Conservation (phyloP, 1,284 basidiomycete genomes). For the Ceratobasidium sp. region DNA sequence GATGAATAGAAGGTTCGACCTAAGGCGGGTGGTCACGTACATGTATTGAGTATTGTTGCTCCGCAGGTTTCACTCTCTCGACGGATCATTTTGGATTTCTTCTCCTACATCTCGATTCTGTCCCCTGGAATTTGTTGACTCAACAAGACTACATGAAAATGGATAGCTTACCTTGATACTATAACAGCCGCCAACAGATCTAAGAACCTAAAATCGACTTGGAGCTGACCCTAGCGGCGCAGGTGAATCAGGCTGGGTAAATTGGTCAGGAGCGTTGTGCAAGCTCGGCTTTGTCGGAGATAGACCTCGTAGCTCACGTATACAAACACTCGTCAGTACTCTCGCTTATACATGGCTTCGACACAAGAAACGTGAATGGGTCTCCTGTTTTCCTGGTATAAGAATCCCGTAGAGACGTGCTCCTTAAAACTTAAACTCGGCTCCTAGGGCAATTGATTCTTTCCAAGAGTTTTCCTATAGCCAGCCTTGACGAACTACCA, state of each 20-base stretch:
- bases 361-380: not conserved
- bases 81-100: not conserved
- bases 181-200: not conserved
- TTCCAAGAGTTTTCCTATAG: not conserved
- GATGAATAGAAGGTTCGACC: no score
- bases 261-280: no score
- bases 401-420: no score
- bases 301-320: not conserved
- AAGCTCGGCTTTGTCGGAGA: no score
- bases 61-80: not conserved
- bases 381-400: not conserved
- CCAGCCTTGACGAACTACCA: slow-evolving; percentile 14
- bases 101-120: not conserved
- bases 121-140: not conserved
- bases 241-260: not conserved
- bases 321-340: not conserved
- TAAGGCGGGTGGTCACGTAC: no score
- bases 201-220: not conserved
- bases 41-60: no score
- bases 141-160: not conserved
- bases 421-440: not conserved
- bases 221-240: not conserved
- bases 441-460: not conserved
- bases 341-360: not conserved
- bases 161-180: not conserved